Percentiles rank a stretch among this genome's conserved stretches.
Evolutionary conservation across 139 green algal species (phyloP).

Genomic region (Medakamo hakoo): DNA sequence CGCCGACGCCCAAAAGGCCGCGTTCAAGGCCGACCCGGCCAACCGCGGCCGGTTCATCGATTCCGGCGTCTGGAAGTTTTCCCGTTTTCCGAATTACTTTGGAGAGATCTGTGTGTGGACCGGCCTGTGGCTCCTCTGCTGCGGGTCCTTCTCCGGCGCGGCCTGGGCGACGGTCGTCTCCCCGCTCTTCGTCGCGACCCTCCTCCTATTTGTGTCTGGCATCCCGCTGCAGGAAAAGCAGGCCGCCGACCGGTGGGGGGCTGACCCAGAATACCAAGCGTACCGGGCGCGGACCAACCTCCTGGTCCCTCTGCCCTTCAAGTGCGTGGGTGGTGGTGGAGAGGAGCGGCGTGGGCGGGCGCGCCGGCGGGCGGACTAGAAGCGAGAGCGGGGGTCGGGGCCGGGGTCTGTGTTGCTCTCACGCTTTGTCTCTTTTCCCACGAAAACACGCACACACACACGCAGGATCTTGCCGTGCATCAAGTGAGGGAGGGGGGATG

Average conservation of each 20-base stretch:
- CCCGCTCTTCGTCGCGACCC: conserved; percentile 50
- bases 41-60: conserved; percentile 70
- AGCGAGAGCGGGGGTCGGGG: too few relatives aligned
- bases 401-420: too few relatives aligned
- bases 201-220: conserved; percentile 48
- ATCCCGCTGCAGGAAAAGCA: conserved; percentile 48
- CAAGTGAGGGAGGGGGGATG: too few relatives aligned
- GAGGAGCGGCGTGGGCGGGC: too few relatives aligned
- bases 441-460: too few relatives aligned
- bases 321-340: too few relatives aligned
- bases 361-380: too few relatives aligned
- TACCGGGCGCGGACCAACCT: conserved; percentile 34
- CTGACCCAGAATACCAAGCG: conserved; percentile 27
- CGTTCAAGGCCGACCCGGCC: conserved; percentile 42
- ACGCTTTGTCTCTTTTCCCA: too few relatives aligned
- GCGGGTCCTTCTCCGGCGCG: conserved; percentile 14
- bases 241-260: conserved; percentile 38
- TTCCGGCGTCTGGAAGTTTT: conserved; percentile 50
- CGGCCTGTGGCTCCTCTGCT: conserved; percentile 43
- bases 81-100: conserved; percentile 78
- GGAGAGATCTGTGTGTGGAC: conserved; percentile 57
- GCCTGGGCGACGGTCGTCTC: conserved; percentile 28
- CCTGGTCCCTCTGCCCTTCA: conserved; percentile 30
- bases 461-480: too few relatives aligned
- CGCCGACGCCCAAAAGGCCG: conserved; percentile 63